Evolutionary conservation across 2,329 filamentous ascomycete genomes (phyloP), one percentile per base, ranked within the genome.

Genomic region (Daldinia eschscholtzii): DNA sequence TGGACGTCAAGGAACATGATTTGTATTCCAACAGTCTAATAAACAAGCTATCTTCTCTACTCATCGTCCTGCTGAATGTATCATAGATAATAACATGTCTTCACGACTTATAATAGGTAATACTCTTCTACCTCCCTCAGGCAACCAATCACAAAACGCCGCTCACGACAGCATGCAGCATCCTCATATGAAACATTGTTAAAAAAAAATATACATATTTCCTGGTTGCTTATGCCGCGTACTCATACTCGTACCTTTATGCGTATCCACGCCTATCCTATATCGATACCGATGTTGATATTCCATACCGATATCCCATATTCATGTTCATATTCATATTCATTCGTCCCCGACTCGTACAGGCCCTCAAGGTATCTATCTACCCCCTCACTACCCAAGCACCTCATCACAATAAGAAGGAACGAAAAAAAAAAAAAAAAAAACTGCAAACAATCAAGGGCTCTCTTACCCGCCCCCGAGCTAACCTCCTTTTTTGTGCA

Each of bases 181-280:
- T 39, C 12, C 3, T 30, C 13, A 10, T 30, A 12, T 15, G 1
- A 18, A 65, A 52, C 12, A 30, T 35, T 56, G 18, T 33, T 12
- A 28, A 20, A 39, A 39, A 65, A 28, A 39, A 41, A 35, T 63
- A 41, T 35, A 58, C 57, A 41, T 67, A 64, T 69, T 69, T 41
- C 48, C 26, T 69, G 61, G 30, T 56, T 55, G 12, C 28, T 35
- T 56, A 46, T 57, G 46, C 33, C 18, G 18, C 26, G 37, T 57
- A 56, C 33, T 5, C 12, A 26, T 26, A 56, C 42, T 30, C 30
- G 18, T 35, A 33, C 28, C 50, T 28, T 10, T 37, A 57, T 41
- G n/a, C 13, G 20, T 20, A 55, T 10, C 15, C 48, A 4, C 9
- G 10, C 26, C 18, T 46, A 46, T 26, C 44, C 18, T 10, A 28